Evolutionary conservation across 176 grass and related monocot genomes (phyloP).

Genomic region (Bothriochloa decipiens): DNA sequence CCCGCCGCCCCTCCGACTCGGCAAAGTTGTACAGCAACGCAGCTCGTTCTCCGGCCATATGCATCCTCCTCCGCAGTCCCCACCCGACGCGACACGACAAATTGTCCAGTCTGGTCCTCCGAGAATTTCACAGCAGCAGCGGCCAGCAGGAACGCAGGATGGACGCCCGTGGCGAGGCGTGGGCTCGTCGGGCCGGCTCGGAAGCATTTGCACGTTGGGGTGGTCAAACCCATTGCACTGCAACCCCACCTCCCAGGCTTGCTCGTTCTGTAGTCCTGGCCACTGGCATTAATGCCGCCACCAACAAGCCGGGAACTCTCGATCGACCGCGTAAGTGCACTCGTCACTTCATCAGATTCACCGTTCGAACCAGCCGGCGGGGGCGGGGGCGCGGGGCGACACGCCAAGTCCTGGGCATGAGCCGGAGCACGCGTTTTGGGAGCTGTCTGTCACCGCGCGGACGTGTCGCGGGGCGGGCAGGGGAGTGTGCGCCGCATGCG

Average conservation of each 20-base stretch:
- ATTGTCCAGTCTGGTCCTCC: not conserved
- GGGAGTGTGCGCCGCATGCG: not conserved
- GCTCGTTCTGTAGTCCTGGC: not conserved
- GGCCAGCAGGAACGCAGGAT: no score
- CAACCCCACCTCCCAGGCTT: not conserved
- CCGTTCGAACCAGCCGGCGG: not conserved
- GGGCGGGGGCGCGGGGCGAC: not conserved
- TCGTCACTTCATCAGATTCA: not conserved
- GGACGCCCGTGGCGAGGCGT: no score
- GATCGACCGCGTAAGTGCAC: not conserved
- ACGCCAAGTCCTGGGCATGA: no score
- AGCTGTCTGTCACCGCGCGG: not conserved
- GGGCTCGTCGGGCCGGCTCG: no score
- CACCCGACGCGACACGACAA: not conserved
- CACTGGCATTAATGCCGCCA: slow-evolving; percentile 10
- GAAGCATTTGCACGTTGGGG: not conserved
- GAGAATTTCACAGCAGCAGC: slow-evolving; percentile 4
- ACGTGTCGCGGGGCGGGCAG: slow-evolving; percentile 20
- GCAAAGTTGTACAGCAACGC: not conserved
- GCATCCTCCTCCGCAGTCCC: not conserved
- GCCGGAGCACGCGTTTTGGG: slow-evolving; percentile 1
- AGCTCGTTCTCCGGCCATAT: not conserved
- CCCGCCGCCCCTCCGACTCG: not conserved
- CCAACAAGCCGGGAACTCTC: not conserved
- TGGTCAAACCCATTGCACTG: not conserved